Conservation (phyloP, 2,329 filamentous ascomycete genomes). For the Cryphonectria nitschkei region DNA sequence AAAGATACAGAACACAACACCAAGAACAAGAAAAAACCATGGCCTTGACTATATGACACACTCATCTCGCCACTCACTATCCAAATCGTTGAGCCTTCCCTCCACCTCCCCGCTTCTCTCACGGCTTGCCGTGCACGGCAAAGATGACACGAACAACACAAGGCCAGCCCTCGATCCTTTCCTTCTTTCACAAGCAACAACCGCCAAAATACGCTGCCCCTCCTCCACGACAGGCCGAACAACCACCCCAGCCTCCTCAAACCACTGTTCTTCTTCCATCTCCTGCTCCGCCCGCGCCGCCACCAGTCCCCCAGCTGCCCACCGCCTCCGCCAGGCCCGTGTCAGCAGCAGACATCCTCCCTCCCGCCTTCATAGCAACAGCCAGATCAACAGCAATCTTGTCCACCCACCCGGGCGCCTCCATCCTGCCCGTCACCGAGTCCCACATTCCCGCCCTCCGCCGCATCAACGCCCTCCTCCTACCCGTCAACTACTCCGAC, state of each 20-base stretch:
- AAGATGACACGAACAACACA: slow-evolving; percentile 5
- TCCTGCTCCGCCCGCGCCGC: slow-evolving; percentile 27
- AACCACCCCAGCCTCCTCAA: slow-evolving; percentile 31
- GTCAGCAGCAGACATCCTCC: slow-evolving; percentile 30
- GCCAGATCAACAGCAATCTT: slow-evolving; percentile 24
- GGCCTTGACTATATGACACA: slow-evolving; percentile 18
- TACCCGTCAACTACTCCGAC: slow-evolving; percentile 67
- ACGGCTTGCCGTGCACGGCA: neutral
- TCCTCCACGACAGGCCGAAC: slow-evolving; percentile 39
- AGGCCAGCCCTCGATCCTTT: slow-evolving; percentile 56
- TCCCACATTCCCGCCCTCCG: slow-evolving; percentile 61
- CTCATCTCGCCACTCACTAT: neutral
- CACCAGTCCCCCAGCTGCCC: slow-evolving; percentile 28
- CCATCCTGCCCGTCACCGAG: slow-evolving; percentile 54
- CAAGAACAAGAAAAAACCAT: neutral
- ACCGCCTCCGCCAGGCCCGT: slow-evolving; percentile 19
- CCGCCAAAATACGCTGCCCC: slow-evolving; percentile 49
- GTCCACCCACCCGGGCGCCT: slow-evolving; percentile 51
- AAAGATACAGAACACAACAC: neutral
- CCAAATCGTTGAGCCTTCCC: neutral
- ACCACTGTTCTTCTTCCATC: slow-evolving; percentile 31
- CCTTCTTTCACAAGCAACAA: slow-evolving; percentile 57
- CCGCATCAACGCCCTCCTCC: slow-evolving; percentile 67
- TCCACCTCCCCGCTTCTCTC: neutral
- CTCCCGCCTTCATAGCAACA: slow-evolving; percentile 35